Conservation (phyloP, 352 stramenopile genomes). For the Pythium angustatum region DNA sequence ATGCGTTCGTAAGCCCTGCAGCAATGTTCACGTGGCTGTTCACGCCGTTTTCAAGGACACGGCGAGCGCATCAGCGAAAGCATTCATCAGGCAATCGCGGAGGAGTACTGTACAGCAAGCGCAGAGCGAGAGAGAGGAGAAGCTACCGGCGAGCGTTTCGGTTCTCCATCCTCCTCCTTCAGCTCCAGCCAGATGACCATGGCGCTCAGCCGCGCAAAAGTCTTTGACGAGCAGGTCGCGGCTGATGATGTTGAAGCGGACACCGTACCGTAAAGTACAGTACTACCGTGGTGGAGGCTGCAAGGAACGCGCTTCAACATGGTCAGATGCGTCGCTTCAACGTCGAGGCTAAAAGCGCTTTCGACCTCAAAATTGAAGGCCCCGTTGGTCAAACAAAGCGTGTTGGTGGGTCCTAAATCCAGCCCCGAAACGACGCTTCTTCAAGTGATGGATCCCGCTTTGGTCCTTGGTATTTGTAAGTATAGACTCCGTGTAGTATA, state of each 20-base stretch:
- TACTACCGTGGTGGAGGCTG: no score
- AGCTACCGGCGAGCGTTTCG: background rate
- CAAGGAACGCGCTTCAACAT: background rate
- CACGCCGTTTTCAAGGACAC: background rate
- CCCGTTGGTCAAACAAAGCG: background rate
- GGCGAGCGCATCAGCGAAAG: slow-evolving; percentile 1
- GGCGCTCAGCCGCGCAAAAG: background rate
- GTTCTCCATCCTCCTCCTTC: background rate
- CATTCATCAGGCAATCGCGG: background rate
- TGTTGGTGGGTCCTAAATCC: no score
- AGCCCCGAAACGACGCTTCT: background rate
- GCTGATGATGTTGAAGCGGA: slow-evolving; percentile 1
- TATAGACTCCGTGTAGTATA: no score
- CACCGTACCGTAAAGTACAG: no score
- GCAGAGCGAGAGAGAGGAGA: background rate
- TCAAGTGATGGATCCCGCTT: no score
- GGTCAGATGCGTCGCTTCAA: slow-evolving; percentile 1
- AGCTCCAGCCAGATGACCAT: background rate
- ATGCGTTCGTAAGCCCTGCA: slow-evolving; percentile 3
- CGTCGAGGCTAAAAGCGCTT: no score
- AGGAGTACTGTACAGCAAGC: background rate
- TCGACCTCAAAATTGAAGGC: background rate
- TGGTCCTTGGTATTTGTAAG: no score
- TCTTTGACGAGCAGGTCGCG: background rate
- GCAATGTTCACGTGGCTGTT: background rate